Percentiles rank a stretch among this genome's conserved stretches.
Evolutionary conservation across 306 rosid species (phyloP).

Genomic region (Sindora glabra): DNA sequence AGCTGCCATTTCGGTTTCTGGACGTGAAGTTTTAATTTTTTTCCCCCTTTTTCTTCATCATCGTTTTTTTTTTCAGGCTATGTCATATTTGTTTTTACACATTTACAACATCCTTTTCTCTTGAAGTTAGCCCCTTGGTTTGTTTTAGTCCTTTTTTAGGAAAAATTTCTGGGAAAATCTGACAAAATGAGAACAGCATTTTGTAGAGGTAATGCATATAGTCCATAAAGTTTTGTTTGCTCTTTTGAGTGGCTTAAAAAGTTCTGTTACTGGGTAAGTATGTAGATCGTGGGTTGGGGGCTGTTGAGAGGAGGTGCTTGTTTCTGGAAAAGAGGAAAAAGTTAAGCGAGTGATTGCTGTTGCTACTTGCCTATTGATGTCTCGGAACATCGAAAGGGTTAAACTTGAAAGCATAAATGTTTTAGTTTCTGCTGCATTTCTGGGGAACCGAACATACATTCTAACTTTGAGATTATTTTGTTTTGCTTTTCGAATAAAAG

Average conservation of each 20-base stretch:
- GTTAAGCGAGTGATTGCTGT: background rate
- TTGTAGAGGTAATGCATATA: background rate
- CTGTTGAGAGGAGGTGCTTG: background rate
- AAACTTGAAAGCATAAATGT: background rate
- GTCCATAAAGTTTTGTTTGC: background rate
- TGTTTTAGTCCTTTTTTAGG: no score
- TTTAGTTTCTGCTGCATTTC: slow-evolving; percentile 23
- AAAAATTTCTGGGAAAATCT: background rate
- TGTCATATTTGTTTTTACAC: background rate
- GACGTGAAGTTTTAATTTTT: background rate
- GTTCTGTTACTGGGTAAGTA: background rate
- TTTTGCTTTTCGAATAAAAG: slow-evolving; percentile 3
- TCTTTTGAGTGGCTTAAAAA: background rate
- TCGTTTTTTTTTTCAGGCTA: background rate
- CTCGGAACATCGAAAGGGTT: background rate
- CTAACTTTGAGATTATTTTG: no score
- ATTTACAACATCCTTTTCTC: background rate
- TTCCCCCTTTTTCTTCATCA: background rate
- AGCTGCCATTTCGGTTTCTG: background rate
- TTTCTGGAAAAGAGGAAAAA: slow-evolving; percentile 3
- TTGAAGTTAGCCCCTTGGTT: background rate
- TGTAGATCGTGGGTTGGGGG: background rate
- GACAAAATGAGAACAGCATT: background rate
- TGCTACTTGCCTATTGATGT: background rate
- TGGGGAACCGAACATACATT: slow-evolving; percentile 16